These are phyloP conservation scores for Fusarium mangiferae DNA, from an alignment of 2,329 filamentous ascomycete species.

Conservation along the genomic window DNA sequence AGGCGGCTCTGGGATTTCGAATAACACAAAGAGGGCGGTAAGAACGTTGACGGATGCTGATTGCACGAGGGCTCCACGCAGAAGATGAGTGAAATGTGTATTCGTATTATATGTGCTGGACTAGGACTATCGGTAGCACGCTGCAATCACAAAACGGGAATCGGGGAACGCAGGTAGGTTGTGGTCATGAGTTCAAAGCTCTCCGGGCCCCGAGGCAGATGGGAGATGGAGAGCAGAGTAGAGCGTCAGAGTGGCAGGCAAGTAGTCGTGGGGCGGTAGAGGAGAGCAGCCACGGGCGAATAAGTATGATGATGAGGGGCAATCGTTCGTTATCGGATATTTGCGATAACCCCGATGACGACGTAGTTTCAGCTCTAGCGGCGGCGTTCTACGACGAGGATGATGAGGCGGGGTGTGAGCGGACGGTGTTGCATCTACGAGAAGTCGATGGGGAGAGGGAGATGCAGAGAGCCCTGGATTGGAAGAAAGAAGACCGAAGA, in stretches of 20 bases:
- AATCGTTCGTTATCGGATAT: slow-evolving; percentile 42
- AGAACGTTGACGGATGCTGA: slow-evolving; percentile 13
- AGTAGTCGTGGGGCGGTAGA: slow-evolving; percentile 15
- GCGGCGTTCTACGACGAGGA: slow-evolving; percentile 31
- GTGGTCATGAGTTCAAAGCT: slow-evolving; percentile 39
- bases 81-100: slow-evolving; percentile 32
- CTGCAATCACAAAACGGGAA: slow-evolving; percentile 42
- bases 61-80: slow-evolving; percentile 24
- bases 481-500: not conserved
- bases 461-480: not conserved
- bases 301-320: slow-evolving; percentile 38
- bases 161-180: slow-evolving; percentile 39
- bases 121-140: slow-evolving; percentile 45
- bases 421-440: not conserved
- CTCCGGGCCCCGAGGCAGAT: slow-evolving; percentile 26
- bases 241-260: slow-evolving; percentile 3
- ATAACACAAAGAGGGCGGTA: slow-evolving; percentile 16
- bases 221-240: slow-evolving; percentile 10
- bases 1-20: slow-evolving; percentile 8
- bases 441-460: not conserved
- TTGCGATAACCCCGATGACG: slow-evolving; percentile 45
- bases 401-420: slow-evolving; percentile 20
- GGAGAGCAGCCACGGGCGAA: slow-evolving; percentile 14
- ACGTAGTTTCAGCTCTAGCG: slow-evolving; percentile 40
- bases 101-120: slow-evolving; percentile 43